Evolutionary conservation across 1,284 basidiomycete genomes (phyloP), one percentile per base, ranked within the genome.

Genomic region (Trichosporon coremiiforme): DNA sequence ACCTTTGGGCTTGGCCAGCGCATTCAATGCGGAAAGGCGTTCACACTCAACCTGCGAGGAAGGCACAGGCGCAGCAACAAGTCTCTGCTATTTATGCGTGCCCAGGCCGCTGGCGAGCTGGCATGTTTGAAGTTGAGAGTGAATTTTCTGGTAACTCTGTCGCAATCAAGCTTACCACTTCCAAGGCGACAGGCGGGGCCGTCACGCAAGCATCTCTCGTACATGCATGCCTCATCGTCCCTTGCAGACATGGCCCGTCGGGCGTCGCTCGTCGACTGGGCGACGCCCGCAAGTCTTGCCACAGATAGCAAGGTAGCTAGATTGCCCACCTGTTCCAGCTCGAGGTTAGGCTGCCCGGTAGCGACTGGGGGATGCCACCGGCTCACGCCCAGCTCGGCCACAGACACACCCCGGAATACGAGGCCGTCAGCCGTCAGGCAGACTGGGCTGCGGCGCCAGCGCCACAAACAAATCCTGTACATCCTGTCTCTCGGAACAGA

Each of bases 181-280:
- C 57, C 12, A 1, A 33, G 31, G 8, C 33, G 57, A 15, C 31
- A 15, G 41, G 15, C 41, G 41, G 4, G 41, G 5, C 12, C 29
- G 13, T 57, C 55, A 22, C 25, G 22, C 55, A 60, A 60, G 57
- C 57, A 60, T 60, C 57, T 60, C 31, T 33, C 57, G 31, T n/a
- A 60, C 57, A 60, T 60, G 57, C 57, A 60, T 60, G 57, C 57
- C 7, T 45, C 38, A 12, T 2, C 15, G 41, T n/a, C 17, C 41
- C 15, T 45, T 15, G 41, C 41, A n/a, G n/a, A n/a, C n/a, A n/a
- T n/a, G n/a, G n/a, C n/a, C n/a, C n/a, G n/a, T n/a, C n/a, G n/a
- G n/a, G n/a, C n/a, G n/a, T n/a, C n/a, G n/a, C n/a, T n/a, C n/a
- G n/a, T n/a, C n/a, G n/a, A n/a, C n/a, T n/a, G n/a, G n/a, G n/a